A percentile compares a stretch with the other conserved stretches of the same genome.
These are phyloP conservation scores for Taphrina flavorubra DNA, from an alignment of 1,139 yeast species.

Conservation along the genomic window DNA sequence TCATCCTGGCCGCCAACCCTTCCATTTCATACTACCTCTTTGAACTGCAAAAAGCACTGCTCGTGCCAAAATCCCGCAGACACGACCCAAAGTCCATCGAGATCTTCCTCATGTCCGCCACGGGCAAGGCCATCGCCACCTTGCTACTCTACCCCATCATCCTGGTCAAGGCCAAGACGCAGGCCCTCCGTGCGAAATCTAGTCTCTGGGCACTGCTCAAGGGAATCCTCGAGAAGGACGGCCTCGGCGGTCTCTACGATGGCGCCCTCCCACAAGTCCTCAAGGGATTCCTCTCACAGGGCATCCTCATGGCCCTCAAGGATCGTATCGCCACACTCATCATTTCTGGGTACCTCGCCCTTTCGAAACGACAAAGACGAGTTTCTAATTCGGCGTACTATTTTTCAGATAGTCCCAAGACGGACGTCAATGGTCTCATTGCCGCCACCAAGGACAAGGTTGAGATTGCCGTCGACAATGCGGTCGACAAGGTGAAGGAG, in stretches of 20 bases:
- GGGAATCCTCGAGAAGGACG: conserved; percentile 31
- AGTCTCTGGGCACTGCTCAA: conserved; percentile 24
- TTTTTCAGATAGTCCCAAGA: conserved; percentile 36
- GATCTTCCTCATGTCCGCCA: conserved; percentile 74
- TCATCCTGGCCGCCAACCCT: conserved; percentile 80
- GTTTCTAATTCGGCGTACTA: neutral
- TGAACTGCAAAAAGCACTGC: conserved; percentile 59
- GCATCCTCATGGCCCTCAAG: conserved; percentile 39
- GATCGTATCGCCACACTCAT: conserved; percentile 31
- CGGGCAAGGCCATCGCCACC: conserved; percentile 82
- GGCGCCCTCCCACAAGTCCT: conserved; percentile 38
- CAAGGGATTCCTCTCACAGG: conserved; percentile 40
- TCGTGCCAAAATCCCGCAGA: conserved; percentile 34
- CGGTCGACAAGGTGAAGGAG: conserved; percentile 35
- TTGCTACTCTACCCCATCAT: conserved; percentile 82
- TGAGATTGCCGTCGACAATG: conserved; percentile 34
- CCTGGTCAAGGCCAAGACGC: conserved; percentile 81
- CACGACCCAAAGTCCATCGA: conserved; percentile 54
- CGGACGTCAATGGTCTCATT: conserved; percentile 39
- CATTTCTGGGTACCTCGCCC: conserved; percentile 34
- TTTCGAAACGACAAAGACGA: neutral
- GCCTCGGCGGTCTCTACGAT: conserved; percentile 35
- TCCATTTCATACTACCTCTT: conserved; percentile 85
- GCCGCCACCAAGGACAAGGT: conserved; percentile 33
- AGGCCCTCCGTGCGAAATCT: conserved; percentile 53